Base-by-base conservation (phyloP, 31 red algal genomes). In the Endocladia muricata region DNA sequence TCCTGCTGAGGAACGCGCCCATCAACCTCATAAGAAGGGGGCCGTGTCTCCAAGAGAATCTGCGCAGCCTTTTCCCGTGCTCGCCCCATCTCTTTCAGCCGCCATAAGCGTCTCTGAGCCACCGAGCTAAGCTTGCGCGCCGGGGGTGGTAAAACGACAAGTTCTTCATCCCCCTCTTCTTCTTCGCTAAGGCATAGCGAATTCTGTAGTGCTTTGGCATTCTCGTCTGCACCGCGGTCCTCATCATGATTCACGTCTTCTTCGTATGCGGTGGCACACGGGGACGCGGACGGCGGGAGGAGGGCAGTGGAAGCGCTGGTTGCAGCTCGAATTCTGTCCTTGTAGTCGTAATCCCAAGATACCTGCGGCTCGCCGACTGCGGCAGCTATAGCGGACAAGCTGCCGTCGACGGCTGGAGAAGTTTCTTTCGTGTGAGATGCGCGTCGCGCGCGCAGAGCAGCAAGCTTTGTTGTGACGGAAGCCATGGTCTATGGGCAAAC, bases 391-490 rank as follows among this genome's bases (percentile, higher is more conserved):
- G 71, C 71, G 36, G 25, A 23, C 44, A 75, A 35, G 19, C 13
- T 6, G 3, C 4, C 7, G 6, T 32, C 29, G 6, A 21, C 44
- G 25, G 15, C 36, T 0, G 61, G 19, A 33, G 7, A 19, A 3
- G 42, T 28, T n/a, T 44, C 0, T 32, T 22, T 3, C 9, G 3
- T 68, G 4, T 7, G 8, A 4, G 4, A 9, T 30, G 43, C 49
- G 26, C 71, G 42, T 33, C 59, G 55, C 8, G 71, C 71, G 21
- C 71, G 71, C 42, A 75, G 71, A n/a, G 71, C 71, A 6, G 71
- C 71, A 6, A 75, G 71, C 1, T 75, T 75, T 30, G 43, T 52
- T 52, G 13, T 36, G 3, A 75, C 33, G 71, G 71, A 75, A 3
- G 71, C n/a, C 71, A 75, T 75, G 9, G 21, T 34, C 32, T 8